These are phyloP conservation scores for Fallopia convolvulus DNA, from an alignment of 148 eudicot genomes.

Conservation along the genomic window DNA sequence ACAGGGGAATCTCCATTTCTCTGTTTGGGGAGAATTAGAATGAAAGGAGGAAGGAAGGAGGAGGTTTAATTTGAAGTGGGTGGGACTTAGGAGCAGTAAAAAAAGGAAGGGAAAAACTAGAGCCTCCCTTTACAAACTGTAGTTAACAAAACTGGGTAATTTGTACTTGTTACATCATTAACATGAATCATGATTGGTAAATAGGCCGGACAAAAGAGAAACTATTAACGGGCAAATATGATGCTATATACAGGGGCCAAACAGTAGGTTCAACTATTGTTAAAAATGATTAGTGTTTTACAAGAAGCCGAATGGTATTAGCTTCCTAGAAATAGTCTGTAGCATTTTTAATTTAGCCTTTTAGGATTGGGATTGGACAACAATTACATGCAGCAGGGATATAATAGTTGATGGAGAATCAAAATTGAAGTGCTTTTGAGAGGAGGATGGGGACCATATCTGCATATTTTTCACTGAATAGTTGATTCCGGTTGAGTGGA, in stretches of 20 bases:
- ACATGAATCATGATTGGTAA: neutral
- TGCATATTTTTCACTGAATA: neutral
- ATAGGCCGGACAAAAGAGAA: neutral
- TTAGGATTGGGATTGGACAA: too few relatives aligned
- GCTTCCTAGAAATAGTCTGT: too few relatives aligned
- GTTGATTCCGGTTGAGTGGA: neutral
- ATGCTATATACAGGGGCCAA: neutral
- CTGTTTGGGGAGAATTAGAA: neutral
- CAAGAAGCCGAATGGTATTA: neutral
- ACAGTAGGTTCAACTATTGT: too few relatives aligned
- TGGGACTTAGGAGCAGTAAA: neutral
- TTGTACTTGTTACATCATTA: neutral
- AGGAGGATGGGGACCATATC: slow-evolving; percentile 1
- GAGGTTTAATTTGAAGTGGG: neutral
- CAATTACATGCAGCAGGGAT: neutral
- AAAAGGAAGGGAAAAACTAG: neutral
- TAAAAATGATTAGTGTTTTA: neutral
- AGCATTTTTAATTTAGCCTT: too few relatives aligned
- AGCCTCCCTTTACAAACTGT: neutral
- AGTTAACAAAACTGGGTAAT: neutral
- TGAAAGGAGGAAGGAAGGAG: neutral
- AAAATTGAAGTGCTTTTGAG: neutral
- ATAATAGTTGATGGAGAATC: neutral
- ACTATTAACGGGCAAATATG: neutral
- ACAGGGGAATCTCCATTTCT: neutral